Conservation (phyloP, 2,329 filamentous ascomycete genomes). For the Alternaria ventricosa region DNA sequence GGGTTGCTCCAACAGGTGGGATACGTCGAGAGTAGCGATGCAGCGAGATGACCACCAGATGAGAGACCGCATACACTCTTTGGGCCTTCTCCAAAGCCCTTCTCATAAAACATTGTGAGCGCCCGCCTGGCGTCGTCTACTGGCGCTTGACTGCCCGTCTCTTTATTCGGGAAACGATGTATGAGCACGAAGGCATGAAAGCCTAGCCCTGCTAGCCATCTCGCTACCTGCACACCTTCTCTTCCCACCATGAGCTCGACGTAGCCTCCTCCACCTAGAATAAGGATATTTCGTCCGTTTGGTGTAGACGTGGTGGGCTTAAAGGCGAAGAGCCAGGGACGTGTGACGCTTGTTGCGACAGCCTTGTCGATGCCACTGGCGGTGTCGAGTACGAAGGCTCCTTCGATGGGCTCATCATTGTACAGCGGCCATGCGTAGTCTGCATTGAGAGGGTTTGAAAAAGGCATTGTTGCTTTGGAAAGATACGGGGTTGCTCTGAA, state of each 20-base stretch:
- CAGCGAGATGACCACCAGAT: constrained; percentile 27
- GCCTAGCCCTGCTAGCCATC: constrained; percentile 21
- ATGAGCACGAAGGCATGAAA: constrained; percentile 27
- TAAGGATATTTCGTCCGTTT: constrained; percentile 11
- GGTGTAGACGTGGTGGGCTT: background rate
- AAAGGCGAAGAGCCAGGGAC: constrained; percentile 24
- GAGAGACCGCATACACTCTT: constrained; percentile 22
- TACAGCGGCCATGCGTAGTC: constrained; percentile 16
- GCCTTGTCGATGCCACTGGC: constrained; percentile 10
- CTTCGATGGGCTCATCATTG: constrained; percentile 9
- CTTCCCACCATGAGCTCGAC: constrained; percentile 27
- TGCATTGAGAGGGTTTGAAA: background rate
- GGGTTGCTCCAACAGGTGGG: constrained; percentile 2
- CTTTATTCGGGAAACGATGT: constrained; percentile 24
- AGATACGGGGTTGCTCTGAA: background rate
- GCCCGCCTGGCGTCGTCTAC: constrained; percentile 23
- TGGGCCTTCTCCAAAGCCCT: background rate
- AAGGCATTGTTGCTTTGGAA: background rate
- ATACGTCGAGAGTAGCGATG: constrained; percentile 18
- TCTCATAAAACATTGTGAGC: constrained; percentile 8
- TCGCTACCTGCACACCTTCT: constrained; percentile 25
- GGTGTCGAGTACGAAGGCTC: constrained; percentile 11
- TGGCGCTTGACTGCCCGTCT: constrained; percentile 18
- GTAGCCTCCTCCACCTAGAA: constrained; percentile 28
- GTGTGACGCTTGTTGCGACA: constrained; percentile 19